A percentile compares a stretch with the other conserved stretches of the same genome.
Evolutionary conservation across 345 rosid species (phyloP).

Genomic region (Aquilaria malaccensis): DNA sequence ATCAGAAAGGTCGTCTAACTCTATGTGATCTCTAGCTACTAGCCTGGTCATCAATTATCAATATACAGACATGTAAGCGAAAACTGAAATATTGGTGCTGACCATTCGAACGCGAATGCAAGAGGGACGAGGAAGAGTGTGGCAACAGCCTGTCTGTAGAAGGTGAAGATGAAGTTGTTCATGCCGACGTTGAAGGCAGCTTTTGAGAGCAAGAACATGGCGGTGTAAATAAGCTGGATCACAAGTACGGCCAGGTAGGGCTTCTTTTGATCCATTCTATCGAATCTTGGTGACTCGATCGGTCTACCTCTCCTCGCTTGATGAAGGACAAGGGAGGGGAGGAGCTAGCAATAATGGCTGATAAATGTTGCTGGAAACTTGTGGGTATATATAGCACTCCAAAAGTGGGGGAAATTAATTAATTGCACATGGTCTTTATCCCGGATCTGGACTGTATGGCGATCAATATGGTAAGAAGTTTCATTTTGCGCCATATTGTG

Average conservation of each 20-base stretch:
- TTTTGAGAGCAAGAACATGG: conserved; percentile 91
- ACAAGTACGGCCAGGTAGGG: conserved; percentile 45
- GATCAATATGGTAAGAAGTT: too few species aligned
- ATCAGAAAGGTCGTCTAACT: not conserved
- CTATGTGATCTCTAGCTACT: too few species aligned
- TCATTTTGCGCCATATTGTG: too few species aligned
- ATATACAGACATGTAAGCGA: too few species aligned
- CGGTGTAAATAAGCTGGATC: conserved; percentile 67
- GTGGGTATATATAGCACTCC: too few species aligned
- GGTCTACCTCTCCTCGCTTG: too few species aligned
- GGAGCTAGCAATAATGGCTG: too few species aligned
- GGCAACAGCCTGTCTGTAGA: conserved; percentile 80
- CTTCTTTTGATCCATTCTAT: conserved; percentile 41
- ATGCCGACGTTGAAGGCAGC: conserved; percentile 81
- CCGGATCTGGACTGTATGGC: too few species aligned
- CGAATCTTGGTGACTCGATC: not conserved
- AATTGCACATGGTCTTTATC: too few species aligned
- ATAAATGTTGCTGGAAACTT: too few species aligned
- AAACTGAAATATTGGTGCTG: not conserved
- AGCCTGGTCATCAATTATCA: not conserved
- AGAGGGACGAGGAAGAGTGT: conserved; percentile 68
- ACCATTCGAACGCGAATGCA: conserved; percentile 69
- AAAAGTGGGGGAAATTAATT: too few species aligned
- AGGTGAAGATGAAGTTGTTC: conserved; percentile 79
- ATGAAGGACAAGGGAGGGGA: too few species aligned